Percentiles rank a stretch among this genome's conserved stretches.
phyloP scores from a whole-genome alignment of 129 eudicot species.

The Glebionis coronaria region DNA sequence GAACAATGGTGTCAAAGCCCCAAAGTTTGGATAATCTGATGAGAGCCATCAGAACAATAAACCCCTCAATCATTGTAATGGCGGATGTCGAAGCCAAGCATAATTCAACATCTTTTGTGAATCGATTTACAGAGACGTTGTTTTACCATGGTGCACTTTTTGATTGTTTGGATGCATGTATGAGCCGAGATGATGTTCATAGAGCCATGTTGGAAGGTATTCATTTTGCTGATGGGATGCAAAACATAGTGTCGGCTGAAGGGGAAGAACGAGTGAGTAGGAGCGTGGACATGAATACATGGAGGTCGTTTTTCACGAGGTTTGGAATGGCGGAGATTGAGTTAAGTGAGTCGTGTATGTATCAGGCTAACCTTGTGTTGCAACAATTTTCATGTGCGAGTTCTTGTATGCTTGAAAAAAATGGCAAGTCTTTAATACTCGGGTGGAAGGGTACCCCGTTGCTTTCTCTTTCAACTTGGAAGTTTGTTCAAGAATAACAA shows the following conservation, averaged over 20 bases:
- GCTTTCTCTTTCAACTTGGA: constrained; percentile 69
- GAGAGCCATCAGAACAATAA: constrained; percentile 38
- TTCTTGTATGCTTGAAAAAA: constrained; percentile 38
- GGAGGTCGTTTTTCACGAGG: constrained; percentile 56
- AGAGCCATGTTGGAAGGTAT: constrained; percentile 40
- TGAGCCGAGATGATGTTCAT: constrained; percentile 31
- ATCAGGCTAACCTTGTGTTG: constrained; percentile 53
- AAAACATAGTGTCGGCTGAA: constrained; percentile 47
- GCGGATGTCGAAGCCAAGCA: constrained; percentile 57
- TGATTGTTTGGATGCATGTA: constrained; percentile 55
- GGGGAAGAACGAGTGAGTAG: constrained; percentile 45
- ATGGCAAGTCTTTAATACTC: constrained; percentile 51
- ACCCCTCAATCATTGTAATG: constrained; percentile 48
- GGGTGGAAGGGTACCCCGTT: constrained; percentile 84
- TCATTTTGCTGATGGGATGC: constrained; percentile 47
- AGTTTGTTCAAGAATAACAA: constrained; percentile 28
- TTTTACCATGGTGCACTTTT: constrained; percentile 46
- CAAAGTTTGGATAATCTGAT: constrained; percentile 37
- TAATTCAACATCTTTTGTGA: constrained; percentile 54
- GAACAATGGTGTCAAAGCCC: constrained; percentile 48
- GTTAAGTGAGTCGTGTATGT: constrained; percentile 47
- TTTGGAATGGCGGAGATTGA: constrained; percentile 58
- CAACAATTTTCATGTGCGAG: constrained; percentile 40
- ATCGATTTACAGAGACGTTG: constrained; percentile 48
- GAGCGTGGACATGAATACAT: constrained; percentile 46